phyloP scores from a whole-genome alignment of 1,284 basidiomycete genomes.

The Sparassis latifolia region DNA sequence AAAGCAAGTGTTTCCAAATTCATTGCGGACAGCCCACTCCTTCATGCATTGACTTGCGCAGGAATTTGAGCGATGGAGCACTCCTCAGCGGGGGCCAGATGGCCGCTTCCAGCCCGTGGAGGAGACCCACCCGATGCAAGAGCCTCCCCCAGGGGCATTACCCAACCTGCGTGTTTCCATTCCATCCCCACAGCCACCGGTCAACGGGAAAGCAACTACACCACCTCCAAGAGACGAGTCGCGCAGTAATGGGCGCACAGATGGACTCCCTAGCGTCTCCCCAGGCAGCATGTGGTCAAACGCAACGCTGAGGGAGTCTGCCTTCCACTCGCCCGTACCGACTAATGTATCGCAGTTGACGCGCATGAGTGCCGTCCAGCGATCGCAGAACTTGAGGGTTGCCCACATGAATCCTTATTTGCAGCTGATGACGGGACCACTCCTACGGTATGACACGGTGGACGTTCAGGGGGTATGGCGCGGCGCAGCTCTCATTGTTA shows the following conservation, averaged over 20 bases:
- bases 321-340: constrained; percentile 8
- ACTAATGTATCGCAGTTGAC: constrained; percentile 32
- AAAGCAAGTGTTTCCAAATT: constrained; percentile 13
- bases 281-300: constrained; percentile 1
- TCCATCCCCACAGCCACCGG: constrained; percentile 15
- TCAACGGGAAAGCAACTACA: constrained; percentile 15
- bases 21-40: neutral
- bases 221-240: constrained; percentile 30
- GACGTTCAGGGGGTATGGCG: constrained; percentile 75
- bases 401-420: constrained; percentile 68
- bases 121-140: constrained; percentile 48
- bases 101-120: constrained; percentile 47
- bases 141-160: constrained; percentile 18
- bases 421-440: constrained; percentile 80
- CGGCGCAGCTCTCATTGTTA: constrained; percentile 82
- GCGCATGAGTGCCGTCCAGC: constrained; percentile 54
- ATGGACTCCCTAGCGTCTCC: neutral
- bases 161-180: constrained; percentile 12
- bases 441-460: constrained; percentile 89
- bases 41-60: constrained; percentile 18
- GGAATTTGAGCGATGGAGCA: constrained; percentile 39
- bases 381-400: constrained; percentile 48
- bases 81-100: constrained; percentile 41
- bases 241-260: constrained; percentile 1
- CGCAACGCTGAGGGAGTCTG: constrained; percentile 28